Conservation (phyloP, 345 rosid species). For the Pseudoturritis turrita region DNA sequence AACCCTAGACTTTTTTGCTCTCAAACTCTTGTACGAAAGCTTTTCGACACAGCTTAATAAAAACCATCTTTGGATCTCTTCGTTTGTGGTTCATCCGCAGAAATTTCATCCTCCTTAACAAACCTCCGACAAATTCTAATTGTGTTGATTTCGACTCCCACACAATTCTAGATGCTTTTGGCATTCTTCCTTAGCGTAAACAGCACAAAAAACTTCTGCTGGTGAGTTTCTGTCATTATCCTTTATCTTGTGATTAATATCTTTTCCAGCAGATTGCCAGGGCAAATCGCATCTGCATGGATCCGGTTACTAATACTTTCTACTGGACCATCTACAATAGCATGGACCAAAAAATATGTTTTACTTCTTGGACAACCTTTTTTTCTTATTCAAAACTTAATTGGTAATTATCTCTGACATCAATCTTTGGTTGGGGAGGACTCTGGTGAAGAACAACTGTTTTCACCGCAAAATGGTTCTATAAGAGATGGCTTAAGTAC, state of each 20-base stretch:
- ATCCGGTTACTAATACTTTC: background rate
- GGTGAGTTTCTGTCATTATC: slow-evolving; percentile 45
- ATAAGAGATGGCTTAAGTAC: slow-evolving; percentile 47
- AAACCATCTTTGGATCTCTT: too few relatives aligned
- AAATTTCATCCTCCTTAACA: too few relatives aligned
- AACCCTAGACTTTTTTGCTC: too few relatives aligned
- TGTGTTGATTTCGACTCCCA: too few relatives aligned
- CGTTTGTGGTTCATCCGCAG: too few relatives aligned
- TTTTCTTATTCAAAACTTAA: slow-evolving; percentile 16
- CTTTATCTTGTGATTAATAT: background rate
- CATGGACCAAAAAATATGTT: background rate
- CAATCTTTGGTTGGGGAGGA: slow-evolving; percentile 97
- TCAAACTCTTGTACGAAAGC: too few relatives aligned
- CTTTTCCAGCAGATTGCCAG: background rate
- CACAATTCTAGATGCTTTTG: slow-evolving; percentile 95
- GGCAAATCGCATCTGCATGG: background rate
- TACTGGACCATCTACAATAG: background rate
- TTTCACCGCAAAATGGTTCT: slow-evolving; percentile 50
- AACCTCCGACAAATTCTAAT: too few relatives aligned
- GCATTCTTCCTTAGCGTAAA: slow-evolving; percentile 96
- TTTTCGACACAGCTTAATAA: too few relatives aligned
- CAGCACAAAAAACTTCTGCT: slow-evolving; percentile 89
- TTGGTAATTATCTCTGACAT: slow-evolving; percentile 35
- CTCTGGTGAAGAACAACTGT: slow-evolving; percentile 84
- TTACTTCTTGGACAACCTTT: background rate